A percentile compares a stretch with the other conserved stretches of the same genome.
phyloP scores from a whole-genome alignment of 306 rosid species.

The Sesbania bispinosa region DNA sequence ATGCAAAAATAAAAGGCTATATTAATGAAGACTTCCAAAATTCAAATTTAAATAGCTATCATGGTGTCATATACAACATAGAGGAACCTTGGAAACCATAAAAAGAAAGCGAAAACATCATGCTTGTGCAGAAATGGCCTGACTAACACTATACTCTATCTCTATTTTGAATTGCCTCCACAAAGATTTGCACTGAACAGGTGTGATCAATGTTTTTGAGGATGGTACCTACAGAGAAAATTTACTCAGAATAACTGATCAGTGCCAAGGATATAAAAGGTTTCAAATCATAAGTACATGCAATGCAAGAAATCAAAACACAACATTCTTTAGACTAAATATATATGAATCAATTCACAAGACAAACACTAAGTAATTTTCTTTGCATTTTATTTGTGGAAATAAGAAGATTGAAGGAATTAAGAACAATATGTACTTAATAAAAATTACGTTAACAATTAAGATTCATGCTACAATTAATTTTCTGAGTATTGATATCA shows the following conservation, averaged over 20 bases:
- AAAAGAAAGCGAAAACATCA: slow-evolving; percentile 19
- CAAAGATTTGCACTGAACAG: slow-evolving; percentile 87
- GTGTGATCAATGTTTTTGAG: slow-evolving; percentile 71
- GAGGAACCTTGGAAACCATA: slow-evolving; percentile 1
- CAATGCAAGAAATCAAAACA: background rate
- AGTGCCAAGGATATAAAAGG: slow-evolving; percentile 5
- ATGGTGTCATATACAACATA: background rate
- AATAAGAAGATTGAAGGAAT: background rate
- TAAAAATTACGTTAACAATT: no score
- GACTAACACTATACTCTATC: slow-evolving; percentile 80
- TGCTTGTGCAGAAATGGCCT: slow-evolving; percentile 93
- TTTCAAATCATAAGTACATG: slow-evolving; percentile 12
- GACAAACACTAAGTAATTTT: background rate
- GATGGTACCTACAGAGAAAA: slow-evolving; percentile 56
- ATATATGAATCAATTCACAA: background rate
- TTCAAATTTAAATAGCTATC: no score
- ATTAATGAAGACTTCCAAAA: no score
- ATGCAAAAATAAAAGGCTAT: no score
- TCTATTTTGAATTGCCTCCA: slow-evolving; percentile 89
- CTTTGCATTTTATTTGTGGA: background rate
- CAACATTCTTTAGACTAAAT: background rate
- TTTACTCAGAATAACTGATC: slow-evolving; percentile 7
- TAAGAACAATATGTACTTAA: background rate
- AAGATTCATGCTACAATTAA: background rate
- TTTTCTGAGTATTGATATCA: background rate